Evolutionary conservation across 169 alveolate genomes (phyloP).

Genomic region (Plasmodium gaboni): DNA sequence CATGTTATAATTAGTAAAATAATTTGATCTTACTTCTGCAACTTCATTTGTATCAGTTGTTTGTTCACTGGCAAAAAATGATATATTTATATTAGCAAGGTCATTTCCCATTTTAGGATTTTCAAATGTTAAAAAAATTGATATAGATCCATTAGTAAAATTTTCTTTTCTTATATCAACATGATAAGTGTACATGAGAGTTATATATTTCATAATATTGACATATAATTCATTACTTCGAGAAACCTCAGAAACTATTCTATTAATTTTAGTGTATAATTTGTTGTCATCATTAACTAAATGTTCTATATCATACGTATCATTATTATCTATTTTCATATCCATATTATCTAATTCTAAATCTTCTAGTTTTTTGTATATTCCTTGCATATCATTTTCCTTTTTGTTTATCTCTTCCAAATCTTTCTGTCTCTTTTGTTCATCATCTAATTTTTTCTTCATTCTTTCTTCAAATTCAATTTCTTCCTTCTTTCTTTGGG

Average conservation of each 20-base stretch:
- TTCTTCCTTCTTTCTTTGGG: not conserved
- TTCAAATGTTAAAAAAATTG: slow-evolving; percentile 4
- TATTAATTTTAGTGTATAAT: slow-evolving; percentile 1
- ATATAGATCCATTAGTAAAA: slow-evolving; percentile 36
- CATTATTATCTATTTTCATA: not conserved
- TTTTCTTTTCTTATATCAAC: slow-evolving; percentile 11
- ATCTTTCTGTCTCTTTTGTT: not conserved
- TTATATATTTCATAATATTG: not conserved
- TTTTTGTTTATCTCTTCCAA: not conserved
- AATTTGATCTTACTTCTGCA: not conserved
- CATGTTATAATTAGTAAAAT: too few relatives aligned
- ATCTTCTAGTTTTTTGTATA: not conserved
- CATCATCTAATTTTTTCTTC: not conserved
- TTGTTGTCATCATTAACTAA: not conserved
- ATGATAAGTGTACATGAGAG: slow-evolving; percentile 9
- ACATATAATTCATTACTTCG: not conserved
- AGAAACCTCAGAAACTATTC: not conserved
- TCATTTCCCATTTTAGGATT: not conserved
- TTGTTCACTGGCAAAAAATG: slow-evolving; percentile 13
- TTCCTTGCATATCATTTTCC: not conserved
- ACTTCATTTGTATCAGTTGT: not conserved
- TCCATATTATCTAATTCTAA: not conserved
- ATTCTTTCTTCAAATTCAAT: not conserved
- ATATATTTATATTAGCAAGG: not conserved
- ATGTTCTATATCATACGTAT: not conserved